Conservation (phyloP, 2,329 filamentous ascomycete genomes). For the Nigrospora sphaerica region DNA sequence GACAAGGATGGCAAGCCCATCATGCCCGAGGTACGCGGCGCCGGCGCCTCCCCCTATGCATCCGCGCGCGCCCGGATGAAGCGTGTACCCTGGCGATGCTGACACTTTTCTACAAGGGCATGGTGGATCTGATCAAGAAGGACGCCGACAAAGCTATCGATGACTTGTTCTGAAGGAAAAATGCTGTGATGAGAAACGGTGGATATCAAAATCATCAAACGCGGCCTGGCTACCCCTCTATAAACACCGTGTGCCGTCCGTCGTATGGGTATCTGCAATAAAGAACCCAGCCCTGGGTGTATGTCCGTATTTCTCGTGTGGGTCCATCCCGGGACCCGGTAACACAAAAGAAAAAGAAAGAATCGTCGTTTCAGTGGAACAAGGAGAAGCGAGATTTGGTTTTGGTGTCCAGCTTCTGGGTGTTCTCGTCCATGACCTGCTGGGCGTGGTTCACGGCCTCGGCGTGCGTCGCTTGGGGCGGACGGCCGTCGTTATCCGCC, state of each 20-base stretch:
- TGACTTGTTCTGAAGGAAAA: conserved; percentile 59
- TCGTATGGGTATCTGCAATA: too few species aligned
- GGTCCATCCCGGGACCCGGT: too few species aligned
- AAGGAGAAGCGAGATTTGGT: too few species aligned
- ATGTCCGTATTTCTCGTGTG: too few species aligned
- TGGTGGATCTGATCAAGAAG: conserved; percentile 87
- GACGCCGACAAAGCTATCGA: conserved; percentile 90
- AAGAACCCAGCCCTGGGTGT: too few species aligned
- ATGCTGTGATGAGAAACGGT: background rate
- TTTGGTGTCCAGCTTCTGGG: conserved; percentile 37
- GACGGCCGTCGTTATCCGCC: conserved; percentile 17
- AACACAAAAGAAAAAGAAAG: too few species aligned
- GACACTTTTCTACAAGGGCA: conserved; percentile 55
- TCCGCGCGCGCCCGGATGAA: background rate
- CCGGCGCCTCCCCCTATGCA: background rate
- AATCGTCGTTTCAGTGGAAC: too few species aligned
- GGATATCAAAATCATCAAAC: background rate
- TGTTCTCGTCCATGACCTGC: conserved; percentile 47
- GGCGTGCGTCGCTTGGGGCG: conserved; percentile 12
- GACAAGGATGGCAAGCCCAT: conserved; percentile 68
- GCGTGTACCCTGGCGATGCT: conserved; percentile 7
- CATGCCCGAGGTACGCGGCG: conserved; percentile 71
- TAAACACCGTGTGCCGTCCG: too few species aligned
- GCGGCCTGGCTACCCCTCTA: too few species aligned
- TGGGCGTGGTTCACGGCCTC: conserved; percentile 40